These are phyloP conservation scores for Kuraishia cidri DNA, from an alignment of 805 yeast genomes.

Conservation along the genomic window DNA sequence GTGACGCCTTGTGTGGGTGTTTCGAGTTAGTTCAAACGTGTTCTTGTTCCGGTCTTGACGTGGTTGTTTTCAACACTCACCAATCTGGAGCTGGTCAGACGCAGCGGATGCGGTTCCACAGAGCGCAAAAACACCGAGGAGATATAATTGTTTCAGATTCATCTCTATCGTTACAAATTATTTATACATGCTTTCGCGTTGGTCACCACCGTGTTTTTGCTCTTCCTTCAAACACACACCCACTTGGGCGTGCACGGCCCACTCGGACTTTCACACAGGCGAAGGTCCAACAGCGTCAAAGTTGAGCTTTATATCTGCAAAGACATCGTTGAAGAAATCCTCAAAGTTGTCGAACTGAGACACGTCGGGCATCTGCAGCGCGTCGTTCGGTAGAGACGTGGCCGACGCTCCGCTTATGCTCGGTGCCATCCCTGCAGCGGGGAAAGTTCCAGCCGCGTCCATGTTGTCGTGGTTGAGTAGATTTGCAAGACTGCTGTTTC, in stretches of 20 bases:
- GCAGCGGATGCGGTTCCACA: background rate
- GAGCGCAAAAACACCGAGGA: background rate
- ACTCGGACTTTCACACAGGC: background rate
- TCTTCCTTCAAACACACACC: too few relatives aligned
- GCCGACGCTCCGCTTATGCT: too few relatives aligned
- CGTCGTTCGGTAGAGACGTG: background rate
- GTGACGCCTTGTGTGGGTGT: conserved; percentile 25
- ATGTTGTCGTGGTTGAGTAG: too few relatives aligned
- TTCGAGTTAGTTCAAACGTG: background rate
- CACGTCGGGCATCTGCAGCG: conserved; percentile 29
- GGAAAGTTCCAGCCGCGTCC: too few relatives aligned
- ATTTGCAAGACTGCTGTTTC: too few relatives aligned
- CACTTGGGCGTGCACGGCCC: too few relatives aligned
- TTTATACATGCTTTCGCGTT: too few relatives aligned
- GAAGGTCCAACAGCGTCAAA: conserved; percentile 1
- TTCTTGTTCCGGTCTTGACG: too few relatives aligned
- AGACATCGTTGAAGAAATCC: conserved; percentile 42
- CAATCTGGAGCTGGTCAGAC: conserved; percentile 2
- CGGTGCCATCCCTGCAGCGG: too few relatives aligned
- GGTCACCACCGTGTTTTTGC: too few relatives aligned
- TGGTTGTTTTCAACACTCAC: conserved; percentile 1
- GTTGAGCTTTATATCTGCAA: conserved; percentile 11
- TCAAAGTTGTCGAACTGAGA: conserved; percentile 43
- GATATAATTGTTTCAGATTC: background rate
- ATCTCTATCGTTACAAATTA: background rate